These are phyloP conservation scores for Calonectria ilicicola DNA, from an alignment of 2,329 filamentous ascomycete species.

Conservation along the genomic window DNA sequence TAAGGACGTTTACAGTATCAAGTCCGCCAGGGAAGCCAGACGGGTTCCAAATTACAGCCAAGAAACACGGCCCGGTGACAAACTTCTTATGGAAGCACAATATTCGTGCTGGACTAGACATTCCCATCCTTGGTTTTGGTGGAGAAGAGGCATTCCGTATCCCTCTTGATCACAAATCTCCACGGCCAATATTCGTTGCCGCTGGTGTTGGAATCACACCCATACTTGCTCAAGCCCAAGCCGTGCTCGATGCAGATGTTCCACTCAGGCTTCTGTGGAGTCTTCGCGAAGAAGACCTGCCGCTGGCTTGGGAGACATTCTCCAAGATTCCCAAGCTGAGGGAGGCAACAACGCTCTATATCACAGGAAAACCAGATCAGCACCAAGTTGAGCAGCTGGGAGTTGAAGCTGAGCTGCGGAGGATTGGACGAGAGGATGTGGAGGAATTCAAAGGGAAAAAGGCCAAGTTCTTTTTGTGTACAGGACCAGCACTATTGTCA, in stretches of 20 bases:
- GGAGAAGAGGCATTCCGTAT: constrained; percentile 65
- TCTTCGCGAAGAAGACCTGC: constrained; percentile 70
- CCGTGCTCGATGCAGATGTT: constrained; percentile 53
- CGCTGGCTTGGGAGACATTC: constrained; percentile 72
- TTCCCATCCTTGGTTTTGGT: constrained; percentile 80
- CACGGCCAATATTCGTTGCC: constrained; percentile 72
- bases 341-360: constrained; percentile 67
- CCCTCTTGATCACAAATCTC: constrained; percentile 33
- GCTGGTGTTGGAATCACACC: constrained; percentile 89
- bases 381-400: constrained; percentile 51
- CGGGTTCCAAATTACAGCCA: constrained; percentile 79
- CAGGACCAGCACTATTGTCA: constrained; percentile 55
- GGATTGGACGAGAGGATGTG: constrained; percentile 58
- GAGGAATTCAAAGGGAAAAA: constrained; percentile 50
- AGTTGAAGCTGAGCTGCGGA: constrained; percentile 48
- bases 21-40: constrained; percentile 59
- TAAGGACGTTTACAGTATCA: constrained; percentile 86
- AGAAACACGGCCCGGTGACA: constrained; percentile 78
- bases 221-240: constrained; percentile 74
- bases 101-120: constrained; percentile 64
- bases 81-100: constrained; percentile 71
- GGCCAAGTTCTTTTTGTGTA: constrained; percentile 65
- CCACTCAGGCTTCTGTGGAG: constrained; percentile 76
- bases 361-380: constrained; percentile 64
- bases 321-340: constrained; percentile 63